Conservation (phyloP, 805 yeast species). For the Ogataea sp. region DNA sequence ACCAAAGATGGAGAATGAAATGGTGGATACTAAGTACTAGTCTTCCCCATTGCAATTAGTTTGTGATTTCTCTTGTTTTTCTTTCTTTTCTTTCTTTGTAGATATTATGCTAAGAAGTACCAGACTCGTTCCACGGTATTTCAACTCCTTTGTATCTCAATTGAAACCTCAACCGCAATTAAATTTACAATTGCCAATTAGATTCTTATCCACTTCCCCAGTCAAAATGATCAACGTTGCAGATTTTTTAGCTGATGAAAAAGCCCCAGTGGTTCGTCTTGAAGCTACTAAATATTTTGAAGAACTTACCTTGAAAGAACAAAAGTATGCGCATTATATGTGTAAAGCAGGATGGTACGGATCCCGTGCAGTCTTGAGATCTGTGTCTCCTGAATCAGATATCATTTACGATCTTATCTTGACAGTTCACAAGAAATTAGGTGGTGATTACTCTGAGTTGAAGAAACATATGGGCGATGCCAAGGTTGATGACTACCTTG, state of each 20-base stretch:
- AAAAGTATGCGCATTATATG: conserved; percentile 75
- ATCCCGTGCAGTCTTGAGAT: conserved; percentile 67
- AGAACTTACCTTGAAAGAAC: conserved; percentile 48
- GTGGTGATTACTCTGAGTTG: conserved; percentile 37
- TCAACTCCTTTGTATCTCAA: too few relatives aligned
- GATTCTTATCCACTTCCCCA: background rate
- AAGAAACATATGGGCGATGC: conserved; percentile 26
- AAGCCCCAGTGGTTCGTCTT: conserved; percentile 65
- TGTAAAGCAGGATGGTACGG: conserved; percentile 83
- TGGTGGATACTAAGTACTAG: too few relatives aligned
- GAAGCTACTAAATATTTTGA: conserved; percentile 65
- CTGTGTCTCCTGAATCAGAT: conserved; percentile 80
- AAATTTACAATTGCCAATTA: background rate
- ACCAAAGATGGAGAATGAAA: too few relatives aligned
- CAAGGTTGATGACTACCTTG: conserved; percentile 42
- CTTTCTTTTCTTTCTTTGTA: background rate
- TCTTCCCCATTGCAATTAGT: too few relatives aligned
- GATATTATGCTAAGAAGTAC: background rate
- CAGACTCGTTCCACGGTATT: background rate
- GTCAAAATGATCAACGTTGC: conserved; percentile 1
- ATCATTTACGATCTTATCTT: conserved; percentile 63
- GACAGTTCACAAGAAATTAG: conserved; percentile 41
- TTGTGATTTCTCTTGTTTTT: background rate
- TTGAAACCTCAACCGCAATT: too few relatives aligned
- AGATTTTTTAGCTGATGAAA: conserved; percentile 42